These are phyloP conservation scores for Azolla pinnata DNA, from an alignment of 75 land plant species.

Conservation along the genomic window DNA sequence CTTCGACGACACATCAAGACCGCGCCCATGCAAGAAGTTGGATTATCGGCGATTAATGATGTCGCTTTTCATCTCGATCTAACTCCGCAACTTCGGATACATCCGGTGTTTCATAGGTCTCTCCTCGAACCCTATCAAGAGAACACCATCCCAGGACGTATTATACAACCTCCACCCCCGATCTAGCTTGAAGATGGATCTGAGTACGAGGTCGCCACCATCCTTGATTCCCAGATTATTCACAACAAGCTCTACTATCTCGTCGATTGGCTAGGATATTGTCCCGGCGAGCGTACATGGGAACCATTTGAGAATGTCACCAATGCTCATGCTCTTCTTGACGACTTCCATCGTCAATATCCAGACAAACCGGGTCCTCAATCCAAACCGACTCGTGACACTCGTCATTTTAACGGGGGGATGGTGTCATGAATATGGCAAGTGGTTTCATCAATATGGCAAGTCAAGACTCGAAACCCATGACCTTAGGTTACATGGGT, in stretches of 20 bases:
- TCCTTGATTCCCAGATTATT: slow-evolving; percentile 10
- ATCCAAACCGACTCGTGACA: too few species aligned
- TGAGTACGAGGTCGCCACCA: slow-evolving; percentile 11
- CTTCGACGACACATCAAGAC: slow-evolving; percentile 3
- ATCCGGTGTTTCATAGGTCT: slow-evolving; percentile 11
- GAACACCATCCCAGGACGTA: slow-evolving; percentile 1
- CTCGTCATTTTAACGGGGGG: too few species aligned
- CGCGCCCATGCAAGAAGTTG: too few species aligned
- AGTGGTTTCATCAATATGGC: too few species aligned
- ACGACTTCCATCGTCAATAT: slow-evolving; percentile 6
- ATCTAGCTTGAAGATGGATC: slow-evolving; percentile 5
- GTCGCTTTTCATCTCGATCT: slow-evolving; percentile 11
- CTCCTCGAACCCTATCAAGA: slow-evolving; percentile 6
- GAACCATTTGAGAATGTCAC: slow-evolving; percentile 10
- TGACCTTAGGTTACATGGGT: too few species aligned
- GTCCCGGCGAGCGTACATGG: slow-evolving; percentile 12
- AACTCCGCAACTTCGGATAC: slow-evolving; percentile 1
- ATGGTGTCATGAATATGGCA: too few species aligned
- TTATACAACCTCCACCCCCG: slow-evolving; percentile 11
- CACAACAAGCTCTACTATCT: slow-evolving; percentile 8
- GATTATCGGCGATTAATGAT: slow-evolving; percentile 1
- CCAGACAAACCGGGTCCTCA: too few species aligned
- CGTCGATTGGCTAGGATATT: slow-evolving; percentile 13
- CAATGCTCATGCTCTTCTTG: slow-evolving; percentile 6
- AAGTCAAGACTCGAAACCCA: too few species aligned